phyloP scores from a whole-genome alignment of 2,329 filamentous ascomycete species.

The Hymenoscyphus fructigenus region DNA sequence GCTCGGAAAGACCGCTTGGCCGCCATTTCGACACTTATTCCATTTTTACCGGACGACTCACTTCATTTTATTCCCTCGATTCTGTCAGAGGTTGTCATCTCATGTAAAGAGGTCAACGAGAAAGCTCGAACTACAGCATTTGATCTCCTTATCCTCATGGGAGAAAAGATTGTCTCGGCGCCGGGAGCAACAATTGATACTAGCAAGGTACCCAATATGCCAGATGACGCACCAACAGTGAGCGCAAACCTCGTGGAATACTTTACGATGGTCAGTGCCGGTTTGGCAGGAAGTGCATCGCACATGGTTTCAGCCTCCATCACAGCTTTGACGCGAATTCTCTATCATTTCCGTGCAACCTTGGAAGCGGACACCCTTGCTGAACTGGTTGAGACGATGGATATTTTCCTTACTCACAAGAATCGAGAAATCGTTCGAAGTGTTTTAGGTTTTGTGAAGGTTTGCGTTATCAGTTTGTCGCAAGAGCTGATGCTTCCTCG shows the following conservation, averaged over 20 bases:
- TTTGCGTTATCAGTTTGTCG: slow-evolving; percentile 84
- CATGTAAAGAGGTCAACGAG: slow-evolving; percentile 97
- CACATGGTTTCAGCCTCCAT: slow-evolving; percentile 99
- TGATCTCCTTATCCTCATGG: slow-evolving; percentile 85
- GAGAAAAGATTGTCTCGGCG: slow-evolving; percentile 68
- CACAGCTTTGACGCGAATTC: slow-evolving; percentile 86
- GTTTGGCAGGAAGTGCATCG: slow-evolving; percentile 85
- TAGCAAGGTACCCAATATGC: slow-evolving; percentile 84
- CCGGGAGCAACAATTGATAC: slow-evolving; percentile 77
- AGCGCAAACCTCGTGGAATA: slow-evolving; percentile 88
- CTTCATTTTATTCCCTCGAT: slow-evolving; percentile 93
- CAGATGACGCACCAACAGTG: slow-evolving; percentile 72
- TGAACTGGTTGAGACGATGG: slow-evolving; percentile 91
- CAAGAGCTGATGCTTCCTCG: slow-evolving; percentile 75
- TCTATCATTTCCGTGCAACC: slow-evolving; percentile 82
- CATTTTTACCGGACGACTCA: slow-evolving; percentile 71
- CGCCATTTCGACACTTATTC: slow-evolving; percentile 77
- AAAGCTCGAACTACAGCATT: slow-evolving; percentile 88
- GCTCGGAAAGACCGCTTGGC: slow-evolving; percentile 82
- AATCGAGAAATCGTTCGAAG: slow-evolving; percentile 96
- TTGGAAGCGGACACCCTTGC: slow-evolving; percentile 69
- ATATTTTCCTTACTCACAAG: slow-evolving; percentile 92
- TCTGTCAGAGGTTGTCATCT: slow-evolving; percentile 90
- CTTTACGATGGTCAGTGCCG: slow-evolving; percentile 97
- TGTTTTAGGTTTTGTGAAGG: slow-evolving; percentile 94